A percentile compares a stretch with the other conserved stretches of the same genome.
These are phyloP conservation scores for Forsythia viridissima DNA, from an alignment of 257 asterid genomes.

Conservation along the genomic window DNA sequence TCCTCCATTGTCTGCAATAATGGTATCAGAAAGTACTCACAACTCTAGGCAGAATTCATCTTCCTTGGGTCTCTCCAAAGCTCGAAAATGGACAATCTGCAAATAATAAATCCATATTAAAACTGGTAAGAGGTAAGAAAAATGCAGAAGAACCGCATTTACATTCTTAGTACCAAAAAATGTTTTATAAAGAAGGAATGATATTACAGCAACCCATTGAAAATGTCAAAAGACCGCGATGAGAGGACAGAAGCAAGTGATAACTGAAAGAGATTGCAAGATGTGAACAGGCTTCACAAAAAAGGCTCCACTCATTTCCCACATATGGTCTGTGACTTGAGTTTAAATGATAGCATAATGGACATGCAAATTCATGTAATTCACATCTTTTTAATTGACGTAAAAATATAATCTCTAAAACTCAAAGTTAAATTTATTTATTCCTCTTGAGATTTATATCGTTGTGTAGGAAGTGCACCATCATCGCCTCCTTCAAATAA, in stretches of 20 bases:
- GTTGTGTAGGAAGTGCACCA: not conserved
- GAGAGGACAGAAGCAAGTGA: not conserved
- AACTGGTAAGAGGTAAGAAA: not conserved
- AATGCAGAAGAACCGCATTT: not conserved
- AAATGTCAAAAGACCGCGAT: not conserved
- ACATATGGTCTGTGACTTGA: not conserved
- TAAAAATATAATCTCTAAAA: not conserved
- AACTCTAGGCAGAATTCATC: slow-evolving; percentile 52
- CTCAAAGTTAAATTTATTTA: not conserved
- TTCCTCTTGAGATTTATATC: not conserved
- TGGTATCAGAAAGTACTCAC: slow-evolving; percentile 36
- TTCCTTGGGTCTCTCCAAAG: slow-evolving; percentile 61
- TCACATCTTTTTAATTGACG: not conserved
- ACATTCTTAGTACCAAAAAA: not conserved
- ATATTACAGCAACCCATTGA: not conserved
- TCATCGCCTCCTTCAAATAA: not conserved
- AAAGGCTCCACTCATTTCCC: not conserved
- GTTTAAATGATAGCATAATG: not conserved
- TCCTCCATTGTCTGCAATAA: not conserved
- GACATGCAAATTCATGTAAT: not conserved
- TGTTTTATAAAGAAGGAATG: not conserved
- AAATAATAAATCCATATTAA: not conserved
- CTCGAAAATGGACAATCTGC: slow-evolving; percentile 63
- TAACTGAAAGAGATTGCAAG: not conserved
- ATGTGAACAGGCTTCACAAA: not conserved